Conservation (phyloP, 1,284 basidiomycete species). For the Cryptococcus jaspeensis region DNA sequence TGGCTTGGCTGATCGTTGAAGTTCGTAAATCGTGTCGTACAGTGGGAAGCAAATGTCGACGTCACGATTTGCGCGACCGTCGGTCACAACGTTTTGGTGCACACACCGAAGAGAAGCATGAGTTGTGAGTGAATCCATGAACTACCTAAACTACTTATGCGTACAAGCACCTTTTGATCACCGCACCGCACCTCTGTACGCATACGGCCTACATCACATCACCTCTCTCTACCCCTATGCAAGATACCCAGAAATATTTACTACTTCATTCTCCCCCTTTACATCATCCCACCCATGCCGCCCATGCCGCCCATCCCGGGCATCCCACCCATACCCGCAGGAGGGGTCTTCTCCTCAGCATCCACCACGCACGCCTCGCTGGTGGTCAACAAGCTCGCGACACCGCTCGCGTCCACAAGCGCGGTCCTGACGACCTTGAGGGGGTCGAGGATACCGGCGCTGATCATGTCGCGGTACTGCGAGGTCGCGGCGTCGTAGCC, state of each 20-base stretch:
- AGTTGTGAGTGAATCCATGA: constrained; percentile 6
- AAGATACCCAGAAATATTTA: constrained; percentile 2
- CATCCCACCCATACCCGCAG: constrained; percentile 53
- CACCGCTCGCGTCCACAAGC: constrained; percentile 79
- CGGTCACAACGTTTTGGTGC: no score
- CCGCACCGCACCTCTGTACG: no score
- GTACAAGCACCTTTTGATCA: constrained; percentile 4
- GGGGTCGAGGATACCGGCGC: constrained; percentile 89
- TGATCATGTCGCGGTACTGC: constrained; percentile 93
- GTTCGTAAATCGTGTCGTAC: no score
- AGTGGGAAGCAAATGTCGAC: no score
- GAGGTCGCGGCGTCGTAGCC: constrained; percentile 91
- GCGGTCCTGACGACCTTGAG: constrained; percentile 90
- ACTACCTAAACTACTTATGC: neutral
- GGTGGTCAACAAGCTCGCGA: constrained; percentile 87
- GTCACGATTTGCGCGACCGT: no score
- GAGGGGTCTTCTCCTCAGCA: constrained; percentile 74
- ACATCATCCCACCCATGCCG: constrained; percentile 62
- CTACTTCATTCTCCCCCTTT: constrained; percentile 1
- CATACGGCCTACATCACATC: neutral
- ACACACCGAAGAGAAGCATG: neutral
- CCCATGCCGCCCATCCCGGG: constrained; percentile 50
- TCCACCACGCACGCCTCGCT: constrained; percentile 92
- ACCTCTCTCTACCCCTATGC: neutral
- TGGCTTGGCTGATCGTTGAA: no score